A percentile compares a stretch with the other conserved stretches of the same genome.
Conservation (phyloP, 23 red algal genomes). For the Porphyridium purpureum region DNA sequence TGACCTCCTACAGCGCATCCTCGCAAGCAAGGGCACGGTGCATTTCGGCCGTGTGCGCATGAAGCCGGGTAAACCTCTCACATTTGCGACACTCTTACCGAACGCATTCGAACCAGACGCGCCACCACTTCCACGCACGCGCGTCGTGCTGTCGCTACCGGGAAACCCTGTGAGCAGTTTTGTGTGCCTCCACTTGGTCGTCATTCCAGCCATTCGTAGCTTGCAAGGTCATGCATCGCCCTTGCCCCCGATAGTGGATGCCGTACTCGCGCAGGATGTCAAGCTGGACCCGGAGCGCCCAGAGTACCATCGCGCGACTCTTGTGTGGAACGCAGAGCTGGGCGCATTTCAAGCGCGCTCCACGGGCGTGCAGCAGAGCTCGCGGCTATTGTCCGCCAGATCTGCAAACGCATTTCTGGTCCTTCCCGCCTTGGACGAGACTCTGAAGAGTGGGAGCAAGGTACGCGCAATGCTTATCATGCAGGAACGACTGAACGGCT, state of each 20-base stretch:
- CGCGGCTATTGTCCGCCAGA: conserved; percentile 3
- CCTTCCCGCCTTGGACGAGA: conserved; percentile 4
- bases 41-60: conserved; percentile 81
- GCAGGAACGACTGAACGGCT: no score
- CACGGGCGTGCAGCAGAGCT: conserved; percentile 7
- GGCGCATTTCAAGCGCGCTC: background rate
- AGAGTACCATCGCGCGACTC: conserved; percentile 37
- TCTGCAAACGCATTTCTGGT: conserved; percentile 9
- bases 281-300: conserved; percentile 42
- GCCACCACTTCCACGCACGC: background rate
- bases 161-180: conserved; percentile 67
- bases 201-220: conserved; percentile 11
- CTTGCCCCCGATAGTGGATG: conserved; percentile 2
- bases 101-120: background rate
- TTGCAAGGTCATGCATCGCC: conserved; percentile 17
- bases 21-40: conserved; percentile 38
- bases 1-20: conserved; percentile 53
- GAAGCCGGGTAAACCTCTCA: conserved; percentile 94
- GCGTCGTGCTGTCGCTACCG: conserved; percentile 31
- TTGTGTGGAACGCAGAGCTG: conserved; percentile 3
- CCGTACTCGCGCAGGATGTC: conserved; percentile 11
- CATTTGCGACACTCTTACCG: conserved; percentile 38
- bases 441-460: background rate
- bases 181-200: conserved; percentile 69
- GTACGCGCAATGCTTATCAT: background rate